Percentiles rank a stretch among this genome's conserved stretches.
Evolutionary conservation across 2,329 filamentous ascomycete species (phyloP).

Genomic region (Trichoderma koningiopsis): DNA sequence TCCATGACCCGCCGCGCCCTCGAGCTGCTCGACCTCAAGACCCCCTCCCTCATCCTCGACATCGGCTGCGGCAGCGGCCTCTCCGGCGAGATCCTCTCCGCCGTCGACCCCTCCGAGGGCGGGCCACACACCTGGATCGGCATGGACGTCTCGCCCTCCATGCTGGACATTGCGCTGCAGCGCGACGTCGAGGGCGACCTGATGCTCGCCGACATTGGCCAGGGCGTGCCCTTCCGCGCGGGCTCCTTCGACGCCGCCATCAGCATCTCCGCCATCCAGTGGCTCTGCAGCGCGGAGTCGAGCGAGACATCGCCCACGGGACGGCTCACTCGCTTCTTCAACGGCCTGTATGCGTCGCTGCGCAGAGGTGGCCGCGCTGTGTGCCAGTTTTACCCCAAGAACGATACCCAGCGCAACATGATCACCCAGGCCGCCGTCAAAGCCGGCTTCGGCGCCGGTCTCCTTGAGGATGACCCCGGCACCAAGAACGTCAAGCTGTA

Average conservation of each 20-base stretch:
- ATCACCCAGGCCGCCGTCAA: slow-evolving; percentile 87
- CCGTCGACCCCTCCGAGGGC: slow-evolving; percentile 67
- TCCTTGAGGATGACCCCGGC: slow-evolving; percentile 91
- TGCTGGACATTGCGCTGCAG: slow-evolving; percentile 93
- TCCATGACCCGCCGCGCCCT: slow-evolving; percentile 93
- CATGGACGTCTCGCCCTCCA: slow-evolving; percentile 92
- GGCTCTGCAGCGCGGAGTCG: slow-evolving; percentile 94
- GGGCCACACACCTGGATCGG: slow-evolving; percentile 96
- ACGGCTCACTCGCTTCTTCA: slow-evolving; percentile 83
- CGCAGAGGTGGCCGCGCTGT: slow-evolving; percentile 85
- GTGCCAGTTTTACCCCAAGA: slow-evolving; percentile 98
- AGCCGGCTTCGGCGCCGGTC: slow-evolving; percentile 91
- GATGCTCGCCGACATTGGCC: slow-evolving; percentile 92
- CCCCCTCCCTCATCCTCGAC: slow-evolving; percentile 88
- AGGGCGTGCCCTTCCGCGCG: slow-evolving; percentile 90
- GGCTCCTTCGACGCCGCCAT: slow-evolving; percentile 95
- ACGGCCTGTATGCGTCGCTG: slow-evolving; percentile 83
- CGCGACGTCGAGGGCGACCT: slow-evolving; percentile 91
- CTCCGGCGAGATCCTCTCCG: slow-evolving; percentile 88
- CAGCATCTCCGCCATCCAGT: slow-evolving; percentile 94
- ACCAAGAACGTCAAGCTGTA: slow-evolving; percentile 99
- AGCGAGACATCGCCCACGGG: slow-evolving; percentile 80
- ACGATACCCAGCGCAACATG: slow-evolving; percentile 88
- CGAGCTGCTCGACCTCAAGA: slow-evolving; percentile 78
- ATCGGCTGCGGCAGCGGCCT: slow-evolving; percentile 95